Conservation (phyloP, 441 rosid species). For the Jatropha podagrica region DNA sequence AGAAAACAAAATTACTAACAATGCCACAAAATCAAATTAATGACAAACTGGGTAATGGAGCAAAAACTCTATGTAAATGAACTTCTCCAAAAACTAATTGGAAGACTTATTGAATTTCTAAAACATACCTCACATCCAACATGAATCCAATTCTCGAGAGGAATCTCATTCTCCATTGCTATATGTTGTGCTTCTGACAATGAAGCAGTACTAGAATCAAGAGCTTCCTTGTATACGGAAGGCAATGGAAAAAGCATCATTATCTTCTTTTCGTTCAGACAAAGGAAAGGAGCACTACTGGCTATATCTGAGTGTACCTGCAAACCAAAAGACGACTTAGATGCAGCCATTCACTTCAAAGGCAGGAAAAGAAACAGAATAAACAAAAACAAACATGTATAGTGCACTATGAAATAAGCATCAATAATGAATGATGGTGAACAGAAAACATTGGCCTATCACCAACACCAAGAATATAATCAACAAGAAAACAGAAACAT, state of each 20-base stretch:
- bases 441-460: background rate
- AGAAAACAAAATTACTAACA: background rate
- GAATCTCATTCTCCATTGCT: constrained; percentile 39
- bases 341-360: background rate
- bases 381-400: background rate
- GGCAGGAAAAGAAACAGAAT: background rate
- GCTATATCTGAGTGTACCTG: constrained; percentile 44
- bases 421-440: background rate
- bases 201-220: constrained; percentile 34
- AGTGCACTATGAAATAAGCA: background rate
- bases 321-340: constrained; percentile 15
- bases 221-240: constrained; percentile 38
- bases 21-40: background rate
- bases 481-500: background rate
- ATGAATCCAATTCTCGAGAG: constrained; percentile 64
- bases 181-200: constrained; percentile 37
- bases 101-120: constrained; percentile 5
- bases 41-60: background rate
- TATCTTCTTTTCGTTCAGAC: constrained; percentile 52
- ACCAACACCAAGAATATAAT: background rate
- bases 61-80: background rate
- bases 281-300: constrained; percentile 54
- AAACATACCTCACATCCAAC: constrained; percentile 63
- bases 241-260: constrained; percentile 48
- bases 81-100: background rate